Base-by-base conservation (phyloP, 129 eudicot species). In the Erigeron canadensis region DNA sequence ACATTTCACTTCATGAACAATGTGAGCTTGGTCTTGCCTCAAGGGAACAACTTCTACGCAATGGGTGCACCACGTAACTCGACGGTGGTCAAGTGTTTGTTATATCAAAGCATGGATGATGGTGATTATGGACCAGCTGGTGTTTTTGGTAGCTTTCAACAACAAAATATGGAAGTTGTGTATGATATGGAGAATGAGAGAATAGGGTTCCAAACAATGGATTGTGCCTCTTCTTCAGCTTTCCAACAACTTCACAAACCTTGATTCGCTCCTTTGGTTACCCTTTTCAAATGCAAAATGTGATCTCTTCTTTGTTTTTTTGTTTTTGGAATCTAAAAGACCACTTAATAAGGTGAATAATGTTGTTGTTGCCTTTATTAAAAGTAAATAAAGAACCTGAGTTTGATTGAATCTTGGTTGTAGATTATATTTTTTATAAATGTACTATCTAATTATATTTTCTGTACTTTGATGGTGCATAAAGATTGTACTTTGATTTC, bases 141-240 rank as follows among this genome's bases (percentile, higher is more conserved):
- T 45, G 82, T 89, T 41, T 89, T 89, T 47, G 92, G 96, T 57
- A 89, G 85, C 83, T 86, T 86, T 70, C 93, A 89, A 69, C 96
- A 89, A 59, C 93, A 89, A 51, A 84, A 86, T 75, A 83, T 89
- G 84, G 90, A 89, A 78, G 96, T 86, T 78, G 89, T 86, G 28
- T 86, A 89, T 80, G 96, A 89, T 71, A 63, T 86, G 83, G 88
- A 86, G 76, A 84, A 86, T 45, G 84, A 86, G 74, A 89, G 90
- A 67, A 86, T 86, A 67, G 96, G 93, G 63, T 89, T 89, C 44
- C 86, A 86, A 74, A 59, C 84, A 47, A 77, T 79, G 75, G 90
- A 89, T 74, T 86, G 93, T 76, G 86, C 89, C 50, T 23, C 82
- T 51, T 75, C 86, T 58, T 83, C 91, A 42, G 81, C 86, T 78